Conservation (phyloP, 805 yeast genomes). For the Monosporozyma solicola region DNA sequence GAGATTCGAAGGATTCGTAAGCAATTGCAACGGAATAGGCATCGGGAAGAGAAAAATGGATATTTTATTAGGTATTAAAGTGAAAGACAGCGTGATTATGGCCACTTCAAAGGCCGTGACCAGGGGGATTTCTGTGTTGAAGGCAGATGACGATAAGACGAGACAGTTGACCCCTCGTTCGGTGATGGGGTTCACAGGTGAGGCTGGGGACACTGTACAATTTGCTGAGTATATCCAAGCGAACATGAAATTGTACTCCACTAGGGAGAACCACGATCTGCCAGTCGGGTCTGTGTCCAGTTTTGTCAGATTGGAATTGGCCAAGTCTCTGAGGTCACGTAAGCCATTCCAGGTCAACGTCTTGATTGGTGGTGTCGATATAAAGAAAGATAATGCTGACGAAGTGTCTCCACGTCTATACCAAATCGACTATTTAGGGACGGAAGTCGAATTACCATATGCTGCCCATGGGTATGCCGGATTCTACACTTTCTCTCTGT, state of each 20-base stretch:
- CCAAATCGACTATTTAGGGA: conserved; percentile 92
- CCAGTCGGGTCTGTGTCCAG: conserved; percentile 81
- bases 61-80: conserved; percentile 77
- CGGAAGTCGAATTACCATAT: conserved; percentile 83
- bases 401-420: conserved; percentile 51
- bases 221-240: conserved; percentile 94
- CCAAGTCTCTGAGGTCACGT: conserved; percentile 81
- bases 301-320: conserved; percentile 80
- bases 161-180: conserved; percentile 64
- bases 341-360: conserved; percentile 93
- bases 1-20: too few species aligned
- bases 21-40: background rate
- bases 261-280: conserved; percentile 76
- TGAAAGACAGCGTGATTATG: conserved; percentile 69
- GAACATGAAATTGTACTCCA: conserved; percentile 76
- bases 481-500: conserved; percentile 79
- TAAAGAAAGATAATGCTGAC: conserved; percentile 31
- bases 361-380: conserved; percentile 77
- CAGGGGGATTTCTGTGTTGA: conserved; percentile 77
- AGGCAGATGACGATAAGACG: conserved; percentile 74
- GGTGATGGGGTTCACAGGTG: conserved; percentile 86
- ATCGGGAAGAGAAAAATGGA: conserved; percentile 50
- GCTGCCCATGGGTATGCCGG: conserved; percentile 99
- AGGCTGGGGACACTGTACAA: conserved; percentile 91
- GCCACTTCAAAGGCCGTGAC: conserved; percentile 95